phyloP scores from a whole-genome alignment of 2,329 filamentous ascomycete species.

The Exophiala sp. region DNA sequence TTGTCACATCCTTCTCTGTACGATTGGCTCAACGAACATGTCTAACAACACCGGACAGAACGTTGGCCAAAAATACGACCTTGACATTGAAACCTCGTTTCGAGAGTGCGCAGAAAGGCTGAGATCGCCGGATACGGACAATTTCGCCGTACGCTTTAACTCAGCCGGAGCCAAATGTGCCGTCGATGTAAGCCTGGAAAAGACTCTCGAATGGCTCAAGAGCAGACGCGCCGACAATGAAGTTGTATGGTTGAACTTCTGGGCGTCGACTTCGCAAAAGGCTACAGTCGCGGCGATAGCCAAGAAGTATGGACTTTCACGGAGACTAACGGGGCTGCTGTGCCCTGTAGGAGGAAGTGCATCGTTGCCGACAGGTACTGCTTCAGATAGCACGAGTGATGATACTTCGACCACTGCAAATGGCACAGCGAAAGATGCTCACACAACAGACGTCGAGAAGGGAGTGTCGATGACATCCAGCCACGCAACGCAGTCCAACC shows the following conservation, averaged over 20 bases:
- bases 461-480: not conserved
- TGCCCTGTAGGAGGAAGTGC: constrained; percentile 9
- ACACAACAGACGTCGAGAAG: constrained; percentile 10
- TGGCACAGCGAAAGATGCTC: not conserved
- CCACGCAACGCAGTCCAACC: constrained; percentile 3
- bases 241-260: constrained; percentile 23
- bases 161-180: constrained; percentile 41
- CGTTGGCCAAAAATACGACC: constrained; percentile 27
- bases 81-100: constrained; percentile 37
- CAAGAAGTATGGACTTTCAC: constrained; percentile 33
- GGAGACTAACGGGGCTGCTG: constrained; percentile 35
- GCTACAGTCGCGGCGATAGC: constrained; percentile 13
- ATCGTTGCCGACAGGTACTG: not conserved
- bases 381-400: not conserved
- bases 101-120: constrained; percentile 31
- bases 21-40: too few relatives aligned
- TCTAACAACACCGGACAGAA: not conserved
- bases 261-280: constrained; percentile 15
- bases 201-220: constrained; percentile 8
- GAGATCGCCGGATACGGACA: constrained; percentile 32
- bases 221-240: not conserved
- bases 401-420: not conserved
- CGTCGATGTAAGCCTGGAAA: constrained; percentile 32
- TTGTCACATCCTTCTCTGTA: too few relatives aligned
- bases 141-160: constrained; percentile 45